These are phyloP conservation scores for Fusarium acutatum DNA, from an alignment of 2,329 filamentous ascomycete species.

Conservation along the genomic window DNA sequence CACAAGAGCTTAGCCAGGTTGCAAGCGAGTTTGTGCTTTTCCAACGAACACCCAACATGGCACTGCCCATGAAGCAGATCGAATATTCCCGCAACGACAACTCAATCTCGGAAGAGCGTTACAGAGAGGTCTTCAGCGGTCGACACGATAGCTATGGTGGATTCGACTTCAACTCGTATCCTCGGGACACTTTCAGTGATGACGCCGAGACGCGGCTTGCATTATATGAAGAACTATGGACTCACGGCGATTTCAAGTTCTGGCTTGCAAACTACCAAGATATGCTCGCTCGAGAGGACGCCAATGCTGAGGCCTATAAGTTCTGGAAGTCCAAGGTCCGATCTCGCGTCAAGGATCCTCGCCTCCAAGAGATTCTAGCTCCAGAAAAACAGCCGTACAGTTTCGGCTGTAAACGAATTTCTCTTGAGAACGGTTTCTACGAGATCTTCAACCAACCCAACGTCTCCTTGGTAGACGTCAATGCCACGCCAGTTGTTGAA, in stretches of 20 bases:
- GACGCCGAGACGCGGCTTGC: neutral
- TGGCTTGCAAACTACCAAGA: slow-evolving; percentile 58
- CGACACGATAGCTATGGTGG: neutral
- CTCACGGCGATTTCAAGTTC: slow-evolving; percentile 56
- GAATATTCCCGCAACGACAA: neutral
- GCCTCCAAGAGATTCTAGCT: neutral
- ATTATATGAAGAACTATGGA: slow-evolving; percentile 45
- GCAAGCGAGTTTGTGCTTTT: neutral
- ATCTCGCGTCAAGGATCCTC: slow-evolving; percentile 45
- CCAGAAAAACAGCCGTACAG: neutral
- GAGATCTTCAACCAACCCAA: slow-evolving; percentile 28
- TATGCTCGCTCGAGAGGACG: slow-evolving; percentile 49
- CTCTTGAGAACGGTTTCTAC: slow-evolving; percentile 14
- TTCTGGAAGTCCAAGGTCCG: slow-evolving; percentile 59
- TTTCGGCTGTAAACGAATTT: slow-evolving; percentile 12
- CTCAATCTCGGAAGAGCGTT: neutral
- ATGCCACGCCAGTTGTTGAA: slow-evolving; percentile 6
- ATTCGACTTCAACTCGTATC: neutral
- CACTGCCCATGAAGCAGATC: neutral
- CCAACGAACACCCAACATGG: neutral
- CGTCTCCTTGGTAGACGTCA: slow-evolving; percentile 3
- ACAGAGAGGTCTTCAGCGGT: neutral
- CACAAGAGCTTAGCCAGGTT: neutral
- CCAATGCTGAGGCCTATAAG: slow-evolving; percentile 56
- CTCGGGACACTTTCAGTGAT: neutral